These are phyloP conservation scores for Gorgonomyces haynaldii DNA, from an alignment of 192 early-diverging fungal species.

Conservation along the genomic window DNA sequence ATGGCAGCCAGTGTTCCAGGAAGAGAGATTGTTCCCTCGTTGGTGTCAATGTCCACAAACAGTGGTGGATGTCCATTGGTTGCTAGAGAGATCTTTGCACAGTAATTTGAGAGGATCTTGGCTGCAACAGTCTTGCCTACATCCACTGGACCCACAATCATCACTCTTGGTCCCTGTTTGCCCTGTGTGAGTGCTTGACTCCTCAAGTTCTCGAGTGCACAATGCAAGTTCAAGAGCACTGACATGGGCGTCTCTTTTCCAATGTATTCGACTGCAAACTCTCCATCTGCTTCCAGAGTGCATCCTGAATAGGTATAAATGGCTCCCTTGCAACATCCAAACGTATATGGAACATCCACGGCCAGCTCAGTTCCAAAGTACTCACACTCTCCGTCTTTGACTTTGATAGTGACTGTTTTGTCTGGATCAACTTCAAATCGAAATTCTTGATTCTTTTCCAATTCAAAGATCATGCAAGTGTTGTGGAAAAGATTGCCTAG, in stretches of 20 bases:
- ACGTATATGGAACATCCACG: conserved; percentile 62
- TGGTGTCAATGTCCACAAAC: conserved; percentile 77
- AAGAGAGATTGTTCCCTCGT: conserved; percentile 67
- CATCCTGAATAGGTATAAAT: conserved; percentile 92
- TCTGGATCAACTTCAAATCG: conserved; percentile 82
- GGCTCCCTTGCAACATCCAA: conserved; percentile 73
- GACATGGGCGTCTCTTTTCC: conserved; percentile 96
- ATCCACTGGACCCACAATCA: conserved; percentile 86
- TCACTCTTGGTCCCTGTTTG: conserved; percentile 35
- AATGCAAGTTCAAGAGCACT: conserved; percentile 76
- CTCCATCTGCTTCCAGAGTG: conserved; percentile 50
- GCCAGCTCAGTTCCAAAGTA: conserved; percentile 93
- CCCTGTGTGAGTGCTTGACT: conserved; percentile 28
- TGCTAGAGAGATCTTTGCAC: conserved; percentile 61
- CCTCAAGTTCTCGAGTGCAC: conserved; percentile 72
- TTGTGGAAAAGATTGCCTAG: no score
- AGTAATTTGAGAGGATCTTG: conserved; percentile 83
- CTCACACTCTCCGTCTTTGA: conserved; percentile 71
- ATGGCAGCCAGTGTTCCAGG: conserved; percentile 78
- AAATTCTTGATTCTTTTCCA: conserved; percentile 76
- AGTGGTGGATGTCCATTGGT: conserved; percentile 58
- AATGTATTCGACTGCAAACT: conserved; percentile 68
- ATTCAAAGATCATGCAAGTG: no score
- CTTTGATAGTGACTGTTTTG: conserved; percentile 40
- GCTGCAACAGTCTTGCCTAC: conserved; percentile 83